Percentiles rank a stretch among this genome's conserved stretches.
Evolutionary conservation across 306 rosid species (phyloP).

Genomic region (Sesbania bispinosa): DNA sequence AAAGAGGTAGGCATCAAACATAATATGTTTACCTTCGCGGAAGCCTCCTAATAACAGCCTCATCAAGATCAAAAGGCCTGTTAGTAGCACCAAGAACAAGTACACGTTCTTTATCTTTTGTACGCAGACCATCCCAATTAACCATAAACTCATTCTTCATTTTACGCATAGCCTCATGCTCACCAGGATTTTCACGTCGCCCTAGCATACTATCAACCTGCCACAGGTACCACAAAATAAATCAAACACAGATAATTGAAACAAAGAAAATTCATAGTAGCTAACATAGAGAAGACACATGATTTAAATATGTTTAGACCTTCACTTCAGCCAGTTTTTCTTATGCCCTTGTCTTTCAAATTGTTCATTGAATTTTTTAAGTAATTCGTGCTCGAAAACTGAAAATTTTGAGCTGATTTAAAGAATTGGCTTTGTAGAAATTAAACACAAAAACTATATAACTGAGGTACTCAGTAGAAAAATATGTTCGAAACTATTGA

Average conservation of each 20-base stretch:
- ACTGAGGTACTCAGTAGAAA: not conserved
- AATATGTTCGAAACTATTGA: not conserved
- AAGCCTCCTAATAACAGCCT: constrained; percentile 97
- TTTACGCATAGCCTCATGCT: constrained; percentile 96
- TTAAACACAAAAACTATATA: not conserved
- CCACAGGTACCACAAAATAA: constrained; percentile 10
- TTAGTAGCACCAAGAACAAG: constrained; percentile 97
- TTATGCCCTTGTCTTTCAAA: not conserved
- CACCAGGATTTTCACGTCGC: constrained; percentile 93
- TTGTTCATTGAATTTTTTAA: not conserved
- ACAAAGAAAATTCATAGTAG: not conserved
- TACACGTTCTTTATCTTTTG: constrained; percentile 90
- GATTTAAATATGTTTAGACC: not conserved
- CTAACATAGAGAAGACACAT: not conserved
- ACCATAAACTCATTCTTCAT: constrained; percentile 99
- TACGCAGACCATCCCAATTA: constrained; percentile 97
- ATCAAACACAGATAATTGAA: not conserved
- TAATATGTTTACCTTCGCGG: constrained; percentile 65
- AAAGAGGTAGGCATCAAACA: not conserved
- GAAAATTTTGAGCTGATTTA: not conserved
- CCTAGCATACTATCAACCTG: constrained; percentile 99
- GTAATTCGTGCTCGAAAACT: not conserved
- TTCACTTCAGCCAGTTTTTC: not conserved
- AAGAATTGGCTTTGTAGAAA: not conserved
- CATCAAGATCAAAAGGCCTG: constrained; percentile 97